Evolutionary conservation across 1,139 yeast species (phyloP), one percentile per base, ranked within the genome.

Genomic region (Candida tetrigidarum): DNA sequence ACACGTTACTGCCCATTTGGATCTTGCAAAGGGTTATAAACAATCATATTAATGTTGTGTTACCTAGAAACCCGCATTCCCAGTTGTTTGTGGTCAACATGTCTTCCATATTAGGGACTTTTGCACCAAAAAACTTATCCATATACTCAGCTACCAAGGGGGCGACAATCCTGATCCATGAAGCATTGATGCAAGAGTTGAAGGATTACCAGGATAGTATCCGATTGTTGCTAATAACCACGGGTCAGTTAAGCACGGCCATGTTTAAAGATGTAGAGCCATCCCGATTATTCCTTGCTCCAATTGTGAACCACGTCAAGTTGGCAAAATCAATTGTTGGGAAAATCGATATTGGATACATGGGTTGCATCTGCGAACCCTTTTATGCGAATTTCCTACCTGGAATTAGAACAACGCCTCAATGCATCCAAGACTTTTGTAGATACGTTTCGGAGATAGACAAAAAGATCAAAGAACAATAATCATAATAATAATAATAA

Each of bases 101-200:
- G 1, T 76, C 95, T 1, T 86, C 95, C 1, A 78, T 86, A 0
- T 63, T 90, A 23, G 96, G 96, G 0, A 67, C 77, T 4, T 67
- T 87, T 15, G 86, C 92, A 0, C 96, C 97, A 0, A 76, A 77
- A 9, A 79, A 82, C 52, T 74, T 86, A 9, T 78, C 90, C 1
- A 59, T 79, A 2, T 86, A 85, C 58, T 76, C 89, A 0, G 83
- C 86, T 0, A 70, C 89, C 10, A 87, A 87, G 57, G 83, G 89
- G 0, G 81, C 89, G 0, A 52, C 78, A 15, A 70, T 78, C 5
- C 81, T 83, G 51, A 57, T 82, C 2, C 85, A 83, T 51, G 89
- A 85, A 49, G 76, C 86, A 0, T 56, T 83, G 37, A 59, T 76
- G 1, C 76, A 73, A 46, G 95, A 86, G 54, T 46, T 74, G 12